These are phyloP conservation scores for Cicer judaicum DNA, from an alignment of 306 rosid species.

Conservation along the genomic window DNA sequence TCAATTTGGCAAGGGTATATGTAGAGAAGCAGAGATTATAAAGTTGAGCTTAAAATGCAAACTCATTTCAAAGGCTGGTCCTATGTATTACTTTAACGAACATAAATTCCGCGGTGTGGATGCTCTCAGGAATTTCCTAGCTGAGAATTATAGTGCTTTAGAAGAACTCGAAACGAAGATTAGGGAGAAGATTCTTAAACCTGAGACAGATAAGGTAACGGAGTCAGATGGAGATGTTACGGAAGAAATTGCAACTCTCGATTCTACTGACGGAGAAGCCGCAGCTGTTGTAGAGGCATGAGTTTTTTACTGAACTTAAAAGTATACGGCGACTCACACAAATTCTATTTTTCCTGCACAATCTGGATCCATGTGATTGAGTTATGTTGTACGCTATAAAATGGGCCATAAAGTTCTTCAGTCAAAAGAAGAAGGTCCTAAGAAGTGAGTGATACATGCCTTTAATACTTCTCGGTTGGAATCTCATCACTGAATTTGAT, in stretches of 20 bases:
- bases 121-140: constrained; percentile 66
- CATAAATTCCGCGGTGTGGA: constrained; percentile 67
- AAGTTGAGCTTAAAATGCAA: constrained; percentile 72
- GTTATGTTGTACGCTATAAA: constrained; percentile 31
- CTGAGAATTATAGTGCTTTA: constrained; percentile 50
- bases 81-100: constrained; percentile 57
- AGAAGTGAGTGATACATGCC: constrained; percentile 10
- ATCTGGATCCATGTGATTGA: constrained; percentile 16
- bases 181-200: constrained; percentile 63
- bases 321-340: constrained; percentile 20
- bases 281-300: constrained; percentile 59
- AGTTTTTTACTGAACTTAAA: constrained; percentile 34
- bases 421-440: constrained; percentile 11
- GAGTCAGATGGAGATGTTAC: constrained; percentile 52
- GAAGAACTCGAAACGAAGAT: constrained; percentile 69
- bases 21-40: constrained; percentile 65
- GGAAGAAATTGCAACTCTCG: constrained; percentile 58
- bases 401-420: constrained; percentile 32
- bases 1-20: constrained; percentile 89
- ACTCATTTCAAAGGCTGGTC: constrained; percentile 57
- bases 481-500: constrained; percentile 10
- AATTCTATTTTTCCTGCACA: constrained; percentile 20
- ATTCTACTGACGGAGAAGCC: constrained; percentile 74
- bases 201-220: constrained; percentile 41
- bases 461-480: constrained; percentile 33